phyloP scores from a whole-genome alignment of 768 basidiomycete species.

The Kwoniella dejecticola region DNA sequence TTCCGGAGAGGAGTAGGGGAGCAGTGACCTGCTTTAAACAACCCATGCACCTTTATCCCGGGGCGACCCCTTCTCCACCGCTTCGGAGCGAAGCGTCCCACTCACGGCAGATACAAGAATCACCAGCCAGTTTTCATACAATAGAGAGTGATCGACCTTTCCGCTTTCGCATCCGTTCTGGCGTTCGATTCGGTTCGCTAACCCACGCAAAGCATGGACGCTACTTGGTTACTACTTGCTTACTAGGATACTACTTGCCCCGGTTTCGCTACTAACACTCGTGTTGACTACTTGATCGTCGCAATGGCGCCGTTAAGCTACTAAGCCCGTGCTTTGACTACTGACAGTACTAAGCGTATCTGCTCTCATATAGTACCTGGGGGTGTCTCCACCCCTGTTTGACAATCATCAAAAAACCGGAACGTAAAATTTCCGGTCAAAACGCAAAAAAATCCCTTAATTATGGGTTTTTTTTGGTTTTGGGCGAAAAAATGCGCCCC shows the following conservation, averaged over 20 bases:
- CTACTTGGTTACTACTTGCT: too few relatives aligned
- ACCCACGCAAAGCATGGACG: too few relatives aligned
- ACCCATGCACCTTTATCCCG: neutral
- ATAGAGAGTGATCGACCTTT: neutral
- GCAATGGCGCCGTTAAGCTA: neutral
- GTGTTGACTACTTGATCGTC: too few relatives aligned
- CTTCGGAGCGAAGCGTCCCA: conserved; percentile 7
- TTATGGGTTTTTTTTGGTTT: conserved; percentile 16
- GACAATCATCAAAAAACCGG: conserved; percentile 18
- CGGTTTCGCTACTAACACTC: too few relatives aligned
- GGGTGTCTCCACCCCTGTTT: conserved; percentile 8
- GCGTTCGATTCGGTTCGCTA: too few relatives aligned
- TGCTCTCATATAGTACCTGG: conserved; percentile 21
- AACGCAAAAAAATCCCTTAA: conserved; percentile 24
- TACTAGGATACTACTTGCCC: too few relatives aligned
- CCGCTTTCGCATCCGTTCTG: too few relatives aligned
- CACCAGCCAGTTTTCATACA: conserved; percentile 8
- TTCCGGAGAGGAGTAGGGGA: neutral
- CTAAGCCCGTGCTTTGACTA: neutral
- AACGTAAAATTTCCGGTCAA: conserved; percentile 19
- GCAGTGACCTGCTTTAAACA: neutral
- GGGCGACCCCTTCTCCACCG: neutral
- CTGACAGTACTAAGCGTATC: neutral
- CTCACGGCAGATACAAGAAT: conserved; percentile 6
- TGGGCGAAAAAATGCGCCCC: conserved; percentile 16